Base-by-base conservation (phyloP, 129 eudicot species). In the Flaveria trinervia region DNA sequence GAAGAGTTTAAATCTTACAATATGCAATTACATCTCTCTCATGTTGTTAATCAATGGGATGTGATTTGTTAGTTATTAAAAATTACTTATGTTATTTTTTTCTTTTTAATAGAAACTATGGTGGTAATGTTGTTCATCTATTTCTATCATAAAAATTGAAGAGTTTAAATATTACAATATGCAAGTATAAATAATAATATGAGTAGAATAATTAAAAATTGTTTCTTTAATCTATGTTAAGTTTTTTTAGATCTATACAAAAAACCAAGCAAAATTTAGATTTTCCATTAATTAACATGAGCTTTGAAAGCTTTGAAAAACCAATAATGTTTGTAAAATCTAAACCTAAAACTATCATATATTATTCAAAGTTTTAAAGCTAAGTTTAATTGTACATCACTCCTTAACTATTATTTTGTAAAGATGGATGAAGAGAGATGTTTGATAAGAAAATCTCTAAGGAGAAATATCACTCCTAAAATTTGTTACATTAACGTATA, bases 21-120 rank as follows among this genome's bases (percentile, higher is more conserved):
- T n/a, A n/a, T n/a, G n/a, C n/a, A n/a, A n/a, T n/a, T n/a, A n/a
- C 64, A 67, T 80, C 72, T 71, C 68, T 62, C 71, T 66, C 44
- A 48, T 71, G 76, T 69, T 59, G 33, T 65, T 65, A 61, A 74
- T 12, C 18, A 26, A 12, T 61, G 43, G 41, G 20, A 61, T 61
- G 17, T 61, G 17, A 61, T 61, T 61, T 26, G 11, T 26, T 61
- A 3, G 13, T 25, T 26, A 4, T 26, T 1, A 61, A 59, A 61
- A 26, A 14, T 26, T n/a, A 61, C 26, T 13, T 61, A 25, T 26
- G 28, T 41, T 61, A 23, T 28, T 17, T n/a, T 57, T 28, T 13
- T 50, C 5, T 36, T 4, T 36, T 5, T 7, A 36, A 36, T 36
- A 7, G 7, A 36, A 36, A 36, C 7, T 36, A 36, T 36, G 41